Conservation (phyloP, 495 filamentous ascomycete genomes). For the Lasiosphaeris hirsuta region DNA sequence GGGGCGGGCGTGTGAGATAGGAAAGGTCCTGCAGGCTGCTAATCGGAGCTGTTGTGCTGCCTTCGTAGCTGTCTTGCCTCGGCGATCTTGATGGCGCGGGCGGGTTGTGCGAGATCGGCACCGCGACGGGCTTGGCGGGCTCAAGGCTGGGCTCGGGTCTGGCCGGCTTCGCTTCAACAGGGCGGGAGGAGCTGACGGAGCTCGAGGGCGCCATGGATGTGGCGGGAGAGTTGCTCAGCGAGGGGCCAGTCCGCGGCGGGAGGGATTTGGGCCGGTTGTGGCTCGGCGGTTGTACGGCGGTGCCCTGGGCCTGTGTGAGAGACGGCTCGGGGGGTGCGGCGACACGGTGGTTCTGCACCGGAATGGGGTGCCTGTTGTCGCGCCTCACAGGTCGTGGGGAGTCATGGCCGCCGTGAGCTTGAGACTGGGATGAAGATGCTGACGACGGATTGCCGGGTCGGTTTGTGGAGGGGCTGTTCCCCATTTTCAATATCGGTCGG, state of each 20-base stretch:
- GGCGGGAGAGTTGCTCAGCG: conserved; percentile 39
- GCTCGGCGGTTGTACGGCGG: conserved; percentile 30
- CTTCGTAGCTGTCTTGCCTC: conserved; percentile 36
- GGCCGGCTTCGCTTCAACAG: conserved; percentile 31
- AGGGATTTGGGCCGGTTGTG: conserved; percentile 40
- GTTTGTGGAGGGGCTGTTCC: conserved; percentile 37
- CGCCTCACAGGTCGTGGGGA: conserved; percentile 28
- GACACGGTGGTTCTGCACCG: conserved; percentile 37
- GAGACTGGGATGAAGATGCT: conserved; percentile 18
- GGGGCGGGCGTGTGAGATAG: conserved; percentile 71
- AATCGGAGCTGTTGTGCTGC: conserved; percentile 31
- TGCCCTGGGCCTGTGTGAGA: conserved; percentile 51
- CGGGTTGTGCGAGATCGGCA: conserved; percentile 41
- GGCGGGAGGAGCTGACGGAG: conserved; percentile 33
- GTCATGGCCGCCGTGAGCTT: conserved; percentile 22
- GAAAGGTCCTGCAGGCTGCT: conserved; percentile 53
- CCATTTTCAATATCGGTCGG: conserved; percentile 25
- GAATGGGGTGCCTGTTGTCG: conserved; percentile 29
- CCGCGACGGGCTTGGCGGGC: conserved; percentile 48
- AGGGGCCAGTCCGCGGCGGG: conserved; percentile 32
- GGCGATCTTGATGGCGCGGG: conserved; percentile 29
- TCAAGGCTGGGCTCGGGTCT: conserved; percentile 20
- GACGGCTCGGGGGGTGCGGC: conserved; percentile 53
- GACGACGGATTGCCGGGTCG: conserved; percentile 23
- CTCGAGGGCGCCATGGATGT: conserved; percentile 27